These are phyloP conservation scores for Cucurbitaria berberidis DNA, from an alignment of 2,329 filamentous ascomycete species.

Conservation along the genomic window DNA sequence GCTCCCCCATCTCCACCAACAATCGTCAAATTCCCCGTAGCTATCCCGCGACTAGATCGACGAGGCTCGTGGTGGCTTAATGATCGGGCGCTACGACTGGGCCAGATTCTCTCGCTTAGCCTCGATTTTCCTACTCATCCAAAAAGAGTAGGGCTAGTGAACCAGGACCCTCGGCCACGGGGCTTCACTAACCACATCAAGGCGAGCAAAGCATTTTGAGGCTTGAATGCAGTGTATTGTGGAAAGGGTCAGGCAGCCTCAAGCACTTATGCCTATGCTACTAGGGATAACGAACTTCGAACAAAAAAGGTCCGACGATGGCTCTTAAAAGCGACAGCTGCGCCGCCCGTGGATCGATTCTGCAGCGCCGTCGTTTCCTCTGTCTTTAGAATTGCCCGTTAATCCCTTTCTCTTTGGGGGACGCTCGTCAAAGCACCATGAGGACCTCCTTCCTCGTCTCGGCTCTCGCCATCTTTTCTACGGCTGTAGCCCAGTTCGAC, in stretches of 20 bases:
- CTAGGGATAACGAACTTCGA: neutral
- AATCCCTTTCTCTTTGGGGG: neutral
- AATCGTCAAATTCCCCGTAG: neutral
- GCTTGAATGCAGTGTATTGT: neutral
- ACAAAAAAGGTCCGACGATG: neutral
- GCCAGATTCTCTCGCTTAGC: neutral
- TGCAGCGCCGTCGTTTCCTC: neutral
- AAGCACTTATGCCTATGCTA: neutral
- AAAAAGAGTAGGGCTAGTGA: neutral
- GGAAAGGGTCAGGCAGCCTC: conserved; percentile 1
- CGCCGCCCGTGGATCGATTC: neutral
- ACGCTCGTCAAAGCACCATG: neutral
- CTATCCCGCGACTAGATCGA: neutral
- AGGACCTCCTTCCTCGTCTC: conserved; percentile 1
- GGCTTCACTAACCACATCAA: neutral
- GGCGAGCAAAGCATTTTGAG: neutral
- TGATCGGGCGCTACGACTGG: neutral
- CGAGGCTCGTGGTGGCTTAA: neutral
- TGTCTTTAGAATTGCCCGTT: neutral
- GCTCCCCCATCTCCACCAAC: conserved; percentile 1
- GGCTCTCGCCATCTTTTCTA: neutral
- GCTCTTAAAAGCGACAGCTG: neutral
- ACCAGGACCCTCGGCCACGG: neutral
- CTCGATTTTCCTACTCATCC: neutral
- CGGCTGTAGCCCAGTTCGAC: neutral